Base-by-base conservation (phyloP, 495 filamentous ascomycete species). In the Penicillium riverlandense region DNA sequence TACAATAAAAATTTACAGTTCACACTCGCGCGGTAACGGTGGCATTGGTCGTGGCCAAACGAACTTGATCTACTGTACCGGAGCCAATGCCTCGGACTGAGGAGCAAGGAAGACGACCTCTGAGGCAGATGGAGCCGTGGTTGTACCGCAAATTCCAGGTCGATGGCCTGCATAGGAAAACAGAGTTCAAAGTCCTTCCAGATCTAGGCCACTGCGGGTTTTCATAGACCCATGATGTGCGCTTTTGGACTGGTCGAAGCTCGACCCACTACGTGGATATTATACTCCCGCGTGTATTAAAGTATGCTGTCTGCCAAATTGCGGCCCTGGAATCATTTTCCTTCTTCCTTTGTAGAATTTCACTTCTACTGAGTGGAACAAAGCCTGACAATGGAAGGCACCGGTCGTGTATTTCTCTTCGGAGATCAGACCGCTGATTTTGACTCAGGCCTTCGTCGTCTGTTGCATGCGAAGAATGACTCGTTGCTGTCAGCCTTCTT, bases 371-470 rank as follows among this genome's bases (percentile, higher is more conserved):
- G 44, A 35, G 36, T 47, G 37, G 38, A 27, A 47, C 37, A 32
- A 32, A 49, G 51, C 16, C 38, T 50, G 54, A 55, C 16, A 41
- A 70, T 70, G 66, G 60, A 55, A 47, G 57, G 48, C 35, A 49
- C 50, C 40, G 58, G 55, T 49, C 60, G 53, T 38, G 61, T 66
- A 48, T 72, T 67, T 60, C 59, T 85, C 53, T 88, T 90, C 60
- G 87, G 86, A 69, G 86, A 92, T 62, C 85, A 89, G 70, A 88
- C 85, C 27, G 72, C 81, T 51, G 81, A 86, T 56, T 82, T 83
- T 41, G 79, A 83, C 50, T 69, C 72, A 37, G 80, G 85, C 40
- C 68, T 90, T 39, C 72, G 75, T 70, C 69, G 72, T 69, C 49
- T 85, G 62, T 52, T 82, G 56, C 72, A 80, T 45, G 71, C 74